These are phyloP conservation scores for Prunus campanulata DNA, from an alignment of 306 rosid genomes.

Conservation along the genomic window DNA sequence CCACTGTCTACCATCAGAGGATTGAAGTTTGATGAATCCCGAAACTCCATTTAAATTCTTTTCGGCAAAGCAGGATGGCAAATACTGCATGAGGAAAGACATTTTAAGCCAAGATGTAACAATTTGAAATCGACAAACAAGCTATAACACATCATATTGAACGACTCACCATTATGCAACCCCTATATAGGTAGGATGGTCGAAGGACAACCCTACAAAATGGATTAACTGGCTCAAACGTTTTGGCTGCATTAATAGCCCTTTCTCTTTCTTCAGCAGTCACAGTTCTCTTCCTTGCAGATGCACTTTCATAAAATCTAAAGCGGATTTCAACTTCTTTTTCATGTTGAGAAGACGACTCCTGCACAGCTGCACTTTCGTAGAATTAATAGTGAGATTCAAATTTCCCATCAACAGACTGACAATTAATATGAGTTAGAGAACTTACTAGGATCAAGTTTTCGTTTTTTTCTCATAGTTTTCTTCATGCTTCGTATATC, in stretches of 20 bases:
- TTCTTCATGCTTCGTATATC: constrained; percentile 43
- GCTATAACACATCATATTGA: constrained; percentile 3
- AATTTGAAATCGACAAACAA: constrained; percentile 11
- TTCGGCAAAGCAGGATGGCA: constrained; percentile 98
- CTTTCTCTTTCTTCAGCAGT: constrained; percentile 97
- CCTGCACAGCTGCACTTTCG: constrained; percentile 57
- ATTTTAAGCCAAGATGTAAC: constrained; percentile 3
- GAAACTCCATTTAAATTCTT: constrained; percentile 83
- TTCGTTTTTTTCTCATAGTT: constrained; percentile 61
- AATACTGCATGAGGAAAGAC: constrained; percentile 52
- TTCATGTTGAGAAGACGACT: constrained; percentile 53
- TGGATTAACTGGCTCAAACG: constrained; percentile 83
- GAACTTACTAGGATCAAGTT: constrained; percentile 52
- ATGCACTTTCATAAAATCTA: constrained; percentile 94
- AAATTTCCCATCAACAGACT: neutral
- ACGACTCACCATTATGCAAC: constrained; percentile 90
- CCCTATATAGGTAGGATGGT: constrained; percentile 91
- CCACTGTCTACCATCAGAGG: constrained; percentile 77
- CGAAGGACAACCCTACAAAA: constrained; percentile 93
- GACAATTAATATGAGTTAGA: constrained; percentile 3
- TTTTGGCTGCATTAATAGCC: constrained; percentile 75
- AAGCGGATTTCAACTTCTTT: constrained; percentile 69
- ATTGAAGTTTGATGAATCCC: constrained; percentile 91
- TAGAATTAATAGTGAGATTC: constrained; percentile 20
- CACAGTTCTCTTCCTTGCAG: constrained; percentile 93